A percentile compares a stretch with the other conserved stretches of the same genome.
Evolutionary conservation across 768 basidiomycete genomes (phyloP).

Genomic region (Naganishia onofrii): DNA sequence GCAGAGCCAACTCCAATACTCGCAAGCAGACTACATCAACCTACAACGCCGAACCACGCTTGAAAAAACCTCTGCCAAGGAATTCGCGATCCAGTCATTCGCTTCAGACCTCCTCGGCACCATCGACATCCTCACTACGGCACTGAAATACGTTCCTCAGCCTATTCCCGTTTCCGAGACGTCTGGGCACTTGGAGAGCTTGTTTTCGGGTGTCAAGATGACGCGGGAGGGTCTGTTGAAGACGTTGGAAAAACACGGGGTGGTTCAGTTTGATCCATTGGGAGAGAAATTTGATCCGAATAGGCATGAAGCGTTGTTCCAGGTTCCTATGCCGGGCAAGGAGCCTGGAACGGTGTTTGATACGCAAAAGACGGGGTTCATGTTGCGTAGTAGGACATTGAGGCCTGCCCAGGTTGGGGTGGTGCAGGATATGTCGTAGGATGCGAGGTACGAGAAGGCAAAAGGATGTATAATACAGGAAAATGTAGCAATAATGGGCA

Average conservation of each 20-base stretch:
- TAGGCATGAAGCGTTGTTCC: slow-evolving; percentile 89
- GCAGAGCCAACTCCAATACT: slow-evolving; percentile 82
- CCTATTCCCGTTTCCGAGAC: slow-evolving; percentile 54
- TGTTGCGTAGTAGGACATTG: slow-evolving; percentile 87
- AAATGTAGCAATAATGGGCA: too few relatives aligned
- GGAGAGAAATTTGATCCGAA: slow-evolving; percentile 96
- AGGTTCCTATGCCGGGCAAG: slow-evolving; percentile 80
- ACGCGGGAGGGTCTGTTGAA: slow-evolving; percentile 85
- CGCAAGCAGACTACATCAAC: slow-evolving; percentile 93
- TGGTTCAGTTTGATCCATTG: slow-evolving; percentile 85
- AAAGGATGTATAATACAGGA: too few relatives aligned
- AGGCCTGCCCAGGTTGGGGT: slow-evolving; percentile 97
- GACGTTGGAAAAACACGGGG: slow-evolving; percentile 85
- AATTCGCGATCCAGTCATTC: slow-evolving; percentile 89
- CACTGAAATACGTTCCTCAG: slow-evolving; percentile 50
- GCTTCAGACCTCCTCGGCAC: slow-evolving; percentile 58
- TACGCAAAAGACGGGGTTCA: slow-evolving; percentile 86
- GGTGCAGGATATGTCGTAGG: slow-evolving; percentile 58
- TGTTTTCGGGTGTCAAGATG: slow-evolving; percentile 83
- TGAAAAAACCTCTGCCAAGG: slow-evolving; percentile 86
- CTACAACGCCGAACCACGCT: slow-evolving; percentile 84
- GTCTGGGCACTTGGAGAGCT: slow-evolving; percentile 54
- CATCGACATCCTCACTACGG: slow-evolving; percentile 65
- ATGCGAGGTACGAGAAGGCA: neutral
- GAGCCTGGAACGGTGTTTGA: slow-evolving; percentile 86